phyloP scores from a whole-genome alignment of 345 rosid genomes.

The Fremontodendron californicum region DNA sequence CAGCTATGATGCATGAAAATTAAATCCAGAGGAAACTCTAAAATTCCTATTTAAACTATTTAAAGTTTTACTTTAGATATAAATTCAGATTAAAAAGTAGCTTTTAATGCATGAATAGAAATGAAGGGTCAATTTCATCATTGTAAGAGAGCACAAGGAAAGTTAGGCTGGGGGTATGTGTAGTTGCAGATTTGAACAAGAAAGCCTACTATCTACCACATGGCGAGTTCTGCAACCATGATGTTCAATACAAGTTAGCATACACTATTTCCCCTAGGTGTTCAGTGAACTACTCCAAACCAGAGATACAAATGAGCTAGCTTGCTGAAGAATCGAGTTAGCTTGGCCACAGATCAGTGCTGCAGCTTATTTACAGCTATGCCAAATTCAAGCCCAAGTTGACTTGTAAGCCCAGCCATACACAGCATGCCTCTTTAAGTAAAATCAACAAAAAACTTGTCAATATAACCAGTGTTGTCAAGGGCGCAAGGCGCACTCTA shows the following conservation, averaged over 20 bases:
- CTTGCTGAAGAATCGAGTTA: not conserved
- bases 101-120: not conserved
- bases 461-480: too few relatives aligned
- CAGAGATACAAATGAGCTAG: not conserved
- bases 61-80: not conserved
- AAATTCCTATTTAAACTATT: not conserved
- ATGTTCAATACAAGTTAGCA: not conserved
- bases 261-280: not conserved
- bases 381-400: not conserved
- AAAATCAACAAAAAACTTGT: not conserved
- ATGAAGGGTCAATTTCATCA: not conserved
- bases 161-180: not conserved
- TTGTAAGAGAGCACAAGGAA: not conserved
- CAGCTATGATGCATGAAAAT: not conserved
- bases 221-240: not conserved
- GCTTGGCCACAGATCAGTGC: not conserved
- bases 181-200: not conserved
- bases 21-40: not conserved
- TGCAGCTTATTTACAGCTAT: not conserved
- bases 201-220: not conserved
- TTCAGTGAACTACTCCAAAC: not conserved
- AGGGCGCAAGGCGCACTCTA: too few relatives aligned
- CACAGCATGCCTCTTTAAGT: not conserved
- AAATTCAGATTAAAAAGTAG: not conserved
- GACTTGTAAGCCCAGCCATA: not conserved